Evolutionary conservation across 306 rosid genomes (phyloP), one percentile per base, ranked within the genome.

Genomic region (Quercus alba): DNA sequence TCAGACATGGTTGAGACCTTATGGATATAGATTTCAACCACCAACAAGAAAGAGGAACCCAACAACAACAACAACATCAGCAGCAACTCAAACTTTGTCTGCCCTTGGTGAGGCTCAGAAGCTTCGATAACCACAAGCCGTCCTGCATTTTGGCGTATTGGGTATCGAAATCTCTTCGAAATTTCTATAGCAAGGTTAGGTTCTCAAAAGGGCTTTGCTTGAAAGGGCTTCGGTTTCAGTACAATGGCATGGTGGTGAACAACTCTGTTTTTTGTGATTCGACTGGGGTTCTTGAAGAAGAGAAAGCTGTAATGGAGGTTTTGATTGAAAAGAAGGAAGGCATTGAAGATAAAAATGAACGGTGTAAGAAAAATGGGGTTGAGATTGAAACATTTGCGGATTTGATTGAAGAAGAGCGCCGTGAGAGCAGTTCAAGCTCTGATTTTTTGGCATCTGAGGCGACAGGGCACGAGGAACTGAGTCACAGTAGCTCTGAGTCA

Each of bases 391-490:
- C 75, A 20, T 84, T 81, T 75, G 81, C 64, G 68, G 75, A 82
- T 88, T 84, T 85, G 88, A 76, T 85, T 72, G 90, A 87, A 56
- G 93, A 88, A 31, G 89, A 88, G 78, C 89, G 90, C 71, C 88
- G 92, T 61, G 92, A 87, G 73, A 96, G 99, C 77, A 88, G 89
- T 82, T 89, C 91, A 3, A 90, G 97, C 85, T 91, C 93, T 58
- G 93, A 89, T 77, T 87, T 90, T 78, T 76, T 91, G 78, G 81
- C 92, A 21, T 91, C 98, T n/a, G 97, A 90, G 86, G 89, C 94
- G 63, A 83, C 86, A 35, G 94, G 86, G 72, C 87, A 84, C 69
- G 97, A 91, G 80, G 97, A 90, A 57, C 97, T 82, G 52, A 93
- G 97, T 84, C 93, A 77, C 44, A 84, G 97, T 77, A 88, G 94